These are phyloP conservation scores for Caloboletus firmus DNA, from an alignment of 1,284 basidiomycete species.

Conservation along the genomic window DNA sequence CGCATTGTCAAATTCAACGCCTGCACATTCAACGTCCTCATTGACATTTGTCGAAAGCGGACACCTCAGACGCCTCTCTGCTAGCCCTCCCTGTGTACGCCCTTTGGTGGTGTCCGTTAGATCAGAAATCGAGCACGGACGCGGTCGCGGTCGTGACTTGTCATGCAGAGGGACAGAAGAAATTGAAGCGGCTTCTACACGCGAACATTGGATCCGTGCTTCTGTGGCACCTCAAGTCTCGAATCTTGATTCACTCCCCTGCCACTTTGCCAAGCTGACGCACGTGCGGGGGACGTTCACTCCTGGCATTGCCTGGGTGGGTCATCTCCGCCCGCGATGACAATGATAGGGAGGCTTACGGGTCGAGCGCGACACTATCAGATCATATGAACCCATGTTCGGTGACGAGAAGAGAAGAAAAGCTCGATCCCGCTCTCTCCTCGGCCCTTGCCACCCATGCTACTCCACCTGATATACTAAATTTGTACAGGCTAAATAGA, in stretches of 20 bases:
- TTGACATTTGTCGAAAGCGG: no score
- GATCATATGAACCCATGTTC: not conserved
- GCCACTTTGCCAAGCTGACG: not conserved
- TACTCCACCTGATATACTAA: no score
- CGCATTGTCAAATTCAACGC: no score
- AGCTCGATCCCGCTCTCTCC: no score
- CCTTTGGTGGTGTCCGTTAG: not conserved
- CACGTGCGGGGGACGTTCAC: no score
- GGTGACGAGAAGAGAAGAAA: not conserved
- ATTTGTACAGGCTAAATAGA: not conserved
- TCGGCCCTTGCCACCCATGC: no score
- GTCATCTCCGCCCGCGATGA: not conserved
- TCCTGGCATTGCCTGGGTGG: not conserved
- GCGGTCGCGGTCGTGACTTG: no score
- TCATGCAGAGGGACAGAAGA: not conserved
- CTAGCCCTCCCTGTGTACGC: no score
- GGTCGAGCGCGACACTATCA: not conserved
- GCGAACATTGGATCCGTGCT: not conserved
- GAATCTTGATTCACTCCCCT: not conserved
- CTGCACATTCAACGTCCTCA: no score
- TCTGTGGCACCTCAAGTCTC: not conserved
- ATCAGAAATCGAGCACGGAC: not conserved
- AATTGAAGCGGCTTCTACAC: not conserved
- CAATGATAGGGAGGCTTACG: not conserved
- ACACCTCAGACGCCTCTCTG: not conserved